A percentile compares a stretch with the other conserved stretches of the same genome.
These are phyloP conservation scores for Ploettnerulaceae sp. DNA, from an alignment of 2,329 filamentous ascomycete genomes.

Conservation along the genomic window DNA sequence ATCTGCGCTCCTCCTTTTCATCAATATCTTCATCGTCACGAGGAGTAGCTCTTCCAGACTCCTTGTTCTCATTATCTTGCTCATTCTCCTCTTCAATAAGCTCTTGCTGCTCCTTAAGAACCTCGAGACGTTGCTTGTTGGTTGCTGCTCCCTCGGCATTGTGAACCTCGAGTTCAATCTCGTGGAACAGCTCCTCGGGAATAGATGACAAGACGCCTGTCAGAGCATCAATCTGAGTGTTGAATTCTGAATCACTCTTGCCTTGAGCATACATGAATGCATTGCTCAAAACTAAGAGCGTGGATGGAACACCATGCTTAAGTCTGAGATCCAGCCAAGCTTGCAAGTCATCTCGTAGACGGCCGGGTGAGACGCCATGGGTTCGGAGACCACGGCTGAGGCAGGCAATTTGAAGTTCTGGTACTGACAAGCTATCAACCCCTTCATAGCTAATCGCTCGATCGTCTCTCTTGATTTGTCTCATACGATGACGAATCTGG, in stretches of 20 bases:
- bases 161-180: slow-evolving; percentile 97
- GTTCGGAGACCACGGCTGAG: slow-evolving; percentile 89
- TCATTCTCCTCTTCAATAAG: slow-evolving; percentile 95
- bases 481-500: slow-evolving; percentile 94
- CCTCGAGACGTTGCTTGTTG: slow-evolving; percentile 97
- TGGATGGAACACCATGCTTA: slow-evolving; percentile 92
- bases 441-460: slow-evolving; percentile 91
- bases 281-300: slow-evolving; percentile 90
- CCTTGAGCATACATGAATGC: slow-evolving; percentile 93
- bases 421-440: slow-evolving; percentile 86
- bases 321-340: slow-evolving; percentile 93
- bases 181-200: slow-evolving; percentile 97
- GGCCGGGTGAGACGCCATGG: slow-evolving; percentile 82
- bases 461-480: slow-evolving; percentile 98
- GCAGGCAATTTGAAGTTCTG: slow-evolving; percentile 87
- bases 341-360: slow-evolving; percentile 82
- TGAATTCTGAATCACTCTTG: slow-evolving; percentile 70
- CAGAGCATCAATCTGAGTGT: slow-evolving; percentile 86
- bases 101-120: slow-evolving; percentile 96
- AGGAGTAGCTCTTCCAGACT: slow-evolving; percentile 66
- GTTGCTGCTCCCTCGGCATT: slow-evolving; percentile 94
- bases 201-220: slow-evolving; percentile 90
- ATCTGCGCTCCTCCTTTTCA: slow-evolving; percentile 74
- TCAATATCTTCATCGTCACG: slow-evolving; percentile 91
- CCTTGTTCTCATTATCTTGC: slow-evolving; percentile 78